Evolutionary conservation across 139 green algal species (phyloP), one percentile per base, ranked within the genome.

Genomic region (Pycnococcus provasolii): DNA sequence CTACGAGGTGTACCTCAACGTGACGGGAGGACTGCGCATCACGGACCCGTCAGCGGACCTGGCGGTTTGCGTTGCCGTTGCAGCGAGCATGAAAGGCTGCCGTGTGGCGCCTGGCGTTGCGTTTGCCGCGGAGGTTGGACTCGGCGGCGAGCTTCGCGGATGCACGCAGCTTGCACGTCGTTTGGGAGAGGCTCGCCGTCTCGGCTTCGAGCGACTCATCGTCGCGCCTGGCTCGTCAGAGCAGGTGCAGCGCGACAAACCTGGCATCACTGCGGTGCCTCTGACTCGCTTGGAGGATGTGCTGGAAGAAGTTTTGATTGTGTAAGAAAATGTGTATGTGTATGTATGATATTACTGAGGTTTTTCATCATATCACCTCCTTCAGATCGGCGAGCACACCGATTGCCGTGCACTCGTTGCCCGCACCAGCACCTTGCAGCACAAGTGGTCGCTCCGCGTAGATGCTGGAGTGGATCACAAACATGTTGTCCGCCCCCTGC

Each of bases 41-140:
- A 75, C 53, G 3, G 88, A 94, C 63, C 84, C 86, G 0, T 77
- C 81, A 11, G 77, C 83, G 7, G 87, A 95, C 68, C 74, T 95
- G 26, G 84, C 88, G 0, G 62, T 92, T 1, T 77, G 78, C 3
- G 45, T 83, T 2, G 86, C 87, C 44, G 74, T 91, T 13, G 82
- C 77, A 15, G 73, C 60, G 51, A 79, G 60, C 66, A 87, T 82
- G 69, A 26, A 26, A 26, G 26, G 26, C 26, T 26, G 26, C 26
- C 26, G 26, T 26, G 26, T 26, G 26, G 26, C 26, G 26, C 26
- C 26, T 26, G 26, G 26, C 26, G 74, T 78, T 42, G 73, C 86
- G 42, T 60, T 83, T 40, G 67, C 91, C n/a, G 88, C 79, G 3
- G 88, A 94, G 65, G 72, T 94, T 15, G 86, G 86, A 3, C 73